Evolutionary conservation across 73 alveolate species (phyloP).

Genomic region (Paraurostyla sp.): DNA sequence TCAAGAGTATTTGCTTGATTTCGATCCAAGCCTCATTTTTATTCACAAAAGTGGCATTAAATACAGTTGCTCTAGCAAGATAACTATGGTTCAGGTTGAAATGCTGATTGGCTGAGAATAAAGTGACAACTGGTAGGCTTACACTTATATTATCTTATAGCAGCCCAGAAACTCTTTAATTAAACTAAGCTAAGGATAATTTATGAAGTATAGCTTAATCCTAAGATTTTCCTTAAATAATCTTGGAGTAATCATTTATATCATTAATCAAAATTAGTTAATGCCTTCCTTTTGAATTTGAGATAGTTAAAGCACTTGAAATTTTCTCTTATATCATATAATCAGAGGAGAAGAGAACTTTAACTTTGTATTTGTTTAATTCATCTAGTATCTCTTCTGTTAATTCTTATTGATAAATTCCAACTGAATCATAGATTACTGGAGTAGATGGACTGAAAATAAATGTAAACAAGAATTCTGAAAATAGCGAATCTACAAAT

Average conservation of each 20-base stretch:
- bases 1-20: slow-evolving; percentile 71
- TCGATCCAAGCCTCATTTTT: slow-evolving; percentile 84
- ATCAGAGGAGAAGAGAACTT: slow-evolving; percentile 68
- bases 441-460: slow-evolving; percentile 68
- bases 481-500: slow-evolving; percentile 46
- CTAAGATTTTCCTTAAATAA: slow-evolving; percentile 53
- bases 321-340: slow-evolving; percentile 60
- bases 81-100: slow-evolving; percentile 33
- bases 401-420: slow-evolving; percentile 54
- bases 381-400: slow-evolving; percentile 51
- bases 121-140: background rate
- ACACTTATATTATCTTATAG: background rate
- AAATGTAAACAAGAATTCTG: slow-evolving; percentile 61
- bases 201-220: slow-evolving; percentile 58
- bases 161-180: background rate
- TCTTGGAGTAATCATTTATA: slow-evolving; percentile 24
- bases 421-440: slow-evolving; percentile 68
- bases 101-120: slow-evolving; percentile 53
- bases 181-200: background rate
- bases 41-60: slow-evolving; percentile 66
- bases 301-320: background rate
- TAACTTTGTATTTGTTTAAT: background rate
- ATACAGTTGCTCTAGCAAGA: slow-evolving; percentile 53
- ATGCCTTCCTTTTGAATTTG: background rate
- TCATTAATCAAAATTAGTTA: slow-evolving; percentile 53